Evolutionary conservation across 352 stramenopile genomes (phyloP).

Genomic region (Aphanomyces stellatus): DNA sequence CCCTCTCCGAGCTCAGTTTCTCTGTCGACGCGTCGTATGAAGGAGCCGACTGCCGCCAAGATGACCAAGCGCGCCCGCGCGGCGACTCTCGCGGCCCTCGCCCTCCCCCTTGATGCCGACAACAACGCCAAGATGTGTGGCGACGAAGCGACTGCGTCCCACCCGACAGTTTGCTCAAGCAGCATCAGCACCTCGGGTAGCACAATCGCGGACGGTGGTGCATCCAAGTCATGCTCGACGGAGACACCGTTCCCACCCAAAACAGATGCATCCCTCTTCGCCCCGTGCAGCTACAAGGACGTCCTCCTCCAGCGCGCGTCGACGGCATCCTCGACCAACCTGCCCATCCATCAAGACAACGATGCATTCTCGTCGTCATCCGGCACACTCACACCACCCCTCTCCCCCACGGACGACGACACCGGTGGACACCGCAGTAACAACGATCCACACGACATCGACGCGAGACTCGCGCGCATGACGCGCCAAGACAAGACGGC

Average conservation of each 20-base stretch:
- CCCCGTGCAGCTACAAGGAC: slow-evolving; percentile 10
- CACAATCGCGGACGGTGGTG: not conserved
- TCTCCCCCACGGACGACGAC: not conserved
- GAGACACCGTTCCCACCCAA: not conserved
- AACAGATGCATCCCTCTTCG: not conserved
- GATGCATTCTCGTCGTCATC: not conserved
- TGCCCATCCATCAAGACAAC: too few relatives aligned
- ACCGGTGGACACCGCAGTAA: not conserved
- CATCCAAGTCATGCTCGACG: not conserved
- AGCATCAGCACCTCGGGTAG: not conserved
- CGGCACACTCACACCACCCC: not conserved
- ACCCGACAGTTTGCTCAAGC: not conserved
- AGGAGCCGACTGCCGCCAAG: not conserved
- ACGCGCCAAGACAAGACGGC: not conserved
- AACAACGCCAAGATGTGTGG: not conserved
- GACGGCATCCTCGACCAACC: not conserved
- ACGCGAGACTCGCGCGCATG: not conserved
- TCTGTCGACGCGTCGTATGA: not conserved
- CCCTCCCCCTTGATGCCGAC: too few relatives aligned
- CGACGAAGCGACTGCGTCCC: not conserved
- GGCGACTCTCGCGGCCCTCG: not conserved
- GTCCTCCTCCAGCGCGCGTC: not conserved
- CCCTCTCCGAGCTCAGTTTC: too few relatives aligned
- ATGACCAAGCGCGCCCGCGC: not conserved
- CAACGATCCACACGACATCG: not conserved